Percentiles rank a stretch among this genome's conserved stretches.
Conservation (phyloP, 768 basidiomycete species). For the Exsudoporus frostii region DNA sequence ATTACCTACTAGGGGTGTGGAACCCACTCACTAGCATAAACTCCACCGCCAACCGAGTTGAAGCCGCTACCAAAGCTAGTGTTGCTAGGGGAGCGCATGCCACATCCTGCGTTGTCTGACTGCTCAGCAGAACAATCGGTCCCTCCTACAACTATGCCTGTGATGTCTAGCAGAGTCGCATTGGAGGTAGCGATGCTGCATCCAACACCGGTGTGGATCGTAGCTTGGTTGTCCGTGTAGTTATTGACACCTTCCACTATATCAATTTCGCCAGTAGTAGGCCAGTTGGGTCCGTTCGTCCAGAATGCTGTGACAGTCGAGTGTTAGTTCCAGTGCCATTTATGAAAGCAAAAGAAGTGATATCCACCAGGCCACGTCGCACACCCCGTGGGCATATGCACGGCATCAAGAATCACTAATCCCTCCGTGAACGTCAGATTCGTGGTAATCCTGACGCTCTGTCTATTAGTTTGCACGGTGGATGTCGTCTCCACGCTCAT, state of each 20-base stretch:
- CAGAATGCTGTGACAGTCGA: conserved; percentile 38
- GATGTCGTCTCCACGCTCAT: conserved; percentile 89
- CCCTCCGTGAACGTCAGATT: conserved; percentile 56
- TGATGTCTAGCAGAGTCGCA: conserved; percentile 47
- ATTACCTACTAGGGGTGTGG: neutral
- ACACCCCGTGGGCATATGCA: conserved; percentile 89
- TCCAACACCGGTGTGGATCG: conserved; percentile 73
- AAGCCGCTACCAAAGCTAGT: conserved; percentile 83
- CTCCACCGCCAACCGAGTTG: conserved; percentile 82
- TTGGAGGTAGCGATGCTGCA: conserved; percentile 57
- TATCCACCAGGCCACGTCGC: conserved; percentile 70
- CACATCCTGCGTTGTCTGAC: conserved; percentile 81
- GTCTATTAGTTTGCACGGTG: conserved; percentile 61
- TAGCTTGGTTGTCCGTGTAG: conserved; percentile 78
- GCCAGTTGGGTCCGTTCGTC: conserved; percentile 48
- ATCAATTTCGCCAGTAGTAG: conserved; percentile 68
- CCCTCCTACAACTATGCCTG: conserved; percentile 63
- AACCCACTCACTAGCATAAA: conserved; percentile 75
- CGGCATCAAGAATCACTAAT: conserved; percentile 77
- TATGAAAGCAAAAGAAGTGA: neutral
- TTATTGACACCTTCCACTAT: conserved; percentile 82
- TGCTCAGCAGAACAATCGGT: conserved; percentile 68
- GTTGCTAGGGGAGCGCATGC: conserved; percentile 55
- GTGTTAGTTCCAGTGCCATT: neutral
- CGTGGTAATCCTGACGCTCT: conserved; percentile 77